Evolutionary conservation across 1,284 basidiomycete genomes (phyloP).

Genomic region (Pseudozyma tsukubaensis): DNA sequence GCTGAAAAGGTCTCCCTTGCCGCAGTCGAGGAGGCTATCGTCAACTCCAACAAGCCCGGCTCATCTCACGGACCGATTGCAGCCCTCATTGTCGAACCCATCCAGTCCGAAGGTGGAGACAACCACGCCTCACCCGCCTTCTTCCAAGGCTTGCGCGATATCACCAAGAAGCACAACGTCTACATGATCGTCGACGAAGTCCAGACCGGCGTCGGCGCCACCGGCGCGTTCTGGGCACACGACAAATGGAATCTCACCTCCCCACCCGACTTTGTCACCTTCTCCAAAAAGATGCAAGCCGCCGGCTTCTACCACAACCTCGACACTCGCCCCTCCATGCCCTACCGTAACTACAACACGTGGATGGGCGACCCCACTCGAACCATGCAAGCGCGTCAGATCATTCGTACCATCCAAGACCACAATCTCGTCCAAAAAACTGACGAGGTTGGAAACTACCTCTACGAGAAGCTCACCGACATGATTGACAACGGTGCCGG

Average conservation of each 20-base stretch:
- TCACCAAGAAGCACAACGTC: conserved; percentile 70
- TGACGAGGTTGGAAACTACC: conserved; percentile 67
- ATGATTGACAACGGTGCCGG: conserved; percentile 57
- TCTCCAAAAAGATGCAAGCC: conserved; percentile 70
- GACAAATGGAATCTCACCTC: conserved; percentile 72
- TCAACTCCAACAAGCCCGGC: conserved; percentile 65
- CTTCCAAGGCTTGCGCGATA: conserved; percentile 71
- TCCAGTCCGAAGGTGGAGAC: conserved; percentile 74
- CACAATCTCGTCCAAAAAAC: conserved; percentile 70
- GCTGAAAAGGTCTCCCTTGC: conserved; percentile 69
- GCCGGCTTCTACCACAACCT: conserved; percentile 72
- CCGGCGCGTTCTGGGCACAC: conserved; percentile 74
- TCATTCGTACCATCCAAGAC: conserved; percentile 71
- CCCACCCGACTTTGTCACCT: conserved; percentile 73
- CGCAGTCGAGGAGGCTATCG: conserved; percentile 70
- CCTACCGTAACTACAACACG: conserved; percentile 72
- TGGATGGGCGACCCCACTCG: conserved; percentile 72
- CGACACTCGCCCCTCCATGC: conserved; percentile 71
- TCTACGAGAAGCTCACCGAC: conserved; percentile 66
- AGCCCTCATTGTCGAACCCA: conserved; percentile 74
- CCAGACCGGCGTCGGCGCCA: conserved; percentile 73
- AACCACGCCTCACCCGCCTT: conserved; percentile 72
- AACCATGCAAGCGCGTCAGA: conserved; percentile 72
- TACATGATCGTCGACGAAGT: conserved; percentile 73
- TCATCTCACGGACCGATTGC: conserved; percentile 70